These are phyloP conservation scores for Physcia stellaris DNA, from an alignment of 495 filamentous ascomycete species.

Conservation along the genomic window DNA sequence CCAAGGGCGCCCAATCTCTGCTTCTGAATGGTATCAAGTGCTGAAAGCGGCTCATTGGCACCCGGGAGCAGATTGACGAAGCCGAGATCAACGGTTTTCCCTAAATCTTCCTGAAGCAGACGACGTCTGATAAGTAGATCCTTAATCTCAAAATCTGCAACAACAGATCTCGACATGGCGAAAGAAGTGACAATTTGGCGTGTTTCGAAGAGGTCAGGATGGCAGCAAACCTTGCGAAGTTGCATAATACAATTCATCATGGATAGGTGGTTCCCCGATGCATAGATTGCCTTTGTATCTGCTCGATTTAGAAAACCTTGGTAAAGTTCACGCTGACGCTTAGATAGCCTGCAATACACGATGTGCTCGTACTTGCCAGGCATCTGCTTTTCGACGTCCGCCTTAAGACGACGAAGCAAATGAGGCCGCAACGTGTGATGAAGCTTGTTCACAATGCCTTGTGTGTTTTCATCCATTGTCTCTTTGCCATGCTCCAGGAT, in stretches of 20 bases:
- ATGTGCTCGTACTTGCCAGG: constrained; percentile 96
- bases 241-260: constrained; percentile 99
- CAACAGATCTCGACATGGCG: constrained; percentile 72
- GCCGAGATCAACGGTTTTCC: constrained; percentile 53
- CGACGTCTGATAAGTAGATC: constrained; percentile 56
- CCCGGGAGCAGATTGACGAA: constrained; percentile 74
- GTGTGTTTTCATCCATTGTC: constrained; percentile 83
- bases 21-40: constrained; percentile 23
- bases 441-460: constrained; percentile 75
- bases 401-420: constrained; percentile 82
- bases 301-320: constrained; percentile 94
- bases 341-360: constrained; percentile 85
- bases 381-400: constrained; percentile 99
- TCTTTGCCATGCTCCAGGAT: constrained; percentile 90
- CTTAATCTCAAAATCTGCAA: constrained; percentile 65
- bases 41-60: constrained; percentile 42
- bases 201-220: constrained; percentile 96
- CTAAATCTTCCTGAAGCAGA: constrained; percentile 50
- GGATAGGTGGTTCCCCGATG: constrained; percentile 92
- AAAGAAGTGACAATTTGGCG: constrained; percentile 95
- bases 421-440: constrained; percentile 90
- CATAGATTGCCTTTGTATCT: constrained; percentile 73
- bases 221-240: constrained; percentile 94
- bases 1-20: constrained; percentile 24
- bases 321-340: constrained; percentile 88